Evolutionary conservation across 768 basidiomycete genomes (phyloP).

Genomic region (Kwoniella heveanensis): DNA sequence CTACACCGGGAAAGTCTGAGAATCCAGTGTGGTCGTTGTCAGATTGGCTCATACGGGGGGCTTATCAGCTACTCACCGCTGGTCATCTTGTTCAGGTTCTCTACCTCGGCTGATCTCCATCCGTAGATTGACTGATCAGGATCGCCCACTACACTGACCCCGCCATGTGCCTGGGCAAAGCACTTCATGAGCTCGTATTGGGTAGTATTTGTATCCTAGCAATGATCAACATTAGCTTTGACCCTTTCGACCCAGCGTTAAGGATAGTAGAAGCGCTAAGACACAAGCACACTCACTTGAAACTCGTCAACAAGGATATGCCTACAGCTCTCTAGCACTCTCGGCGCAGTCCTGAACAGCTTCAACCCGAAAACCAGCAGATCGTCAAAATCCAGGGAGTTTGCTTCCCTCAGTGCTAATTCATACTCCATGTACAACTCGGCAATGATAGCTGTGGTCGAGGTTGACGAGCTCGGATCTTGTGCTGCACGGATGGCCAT

Average conservation of each 20-base stretch:
- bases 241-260: not conserved
- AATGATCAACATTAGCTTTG: conserved; percentile 36
- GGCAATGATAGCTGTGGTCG: conserved; percentile 44
- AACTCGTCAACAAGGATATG: conserved; percentile 82
- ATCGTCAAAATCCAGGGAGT: conserved; percentile 86
- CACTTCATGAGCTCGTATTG: conserved; percentile 78
- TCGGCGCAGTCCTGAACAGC: conserved; percentile 63
- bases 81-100: conserved; percentile 73
- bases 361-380: conserved; percentile 71
- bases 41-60: not conserved
- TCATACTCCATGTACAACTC: conserved; percentile 70
- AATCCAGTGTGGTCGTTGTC: not conserved
- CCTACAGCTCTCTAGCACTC: conserved; percentile 64
- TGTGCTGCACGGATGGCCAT: conserved; percentile 53
- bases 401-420: conserved; percentile 63
- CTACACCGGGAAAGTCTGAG: conserved; percentile 67
- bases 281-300: conserved; percentile 58
- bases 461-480: conserved; percentile 38
- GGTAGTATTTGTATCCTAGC: conserved; percentile 79
- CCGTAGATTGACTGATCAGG: conserved; percentile 91
- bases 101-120: conserved; percentile 78
- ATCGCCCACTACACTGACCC: conserved; percentile 82
- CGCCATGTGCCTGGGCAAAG: conserved; percentile 62
- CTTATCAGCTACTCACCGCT: conserved; percentile 57
- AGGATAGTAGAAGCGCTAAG: not conserved